Conservation (phyloP, 352 stramenopile species). For the Pythium myriotylum region DNA sequence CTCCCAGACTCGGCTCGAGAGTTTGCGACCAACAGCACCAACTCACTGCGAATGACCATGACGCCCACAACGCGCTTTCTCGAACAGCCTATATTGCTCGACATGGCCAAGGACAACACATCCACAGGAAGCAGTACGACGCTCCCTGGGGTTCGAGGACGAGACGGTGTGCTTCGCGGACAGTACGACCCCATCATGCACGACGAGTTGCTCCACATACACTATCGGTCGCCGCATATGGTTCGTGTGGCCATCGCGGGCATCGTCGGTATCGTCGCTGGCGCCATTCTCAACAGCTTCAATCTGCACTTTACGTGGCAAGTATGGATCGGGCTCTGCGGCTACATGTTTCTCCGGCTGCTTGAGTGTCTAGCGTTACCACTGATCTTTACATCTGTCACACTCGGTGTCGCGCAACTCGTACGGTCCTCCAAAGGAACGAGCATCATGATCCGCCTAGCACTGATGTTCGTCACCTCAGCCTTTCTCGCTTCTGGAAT, state of each 20-base stretch:
- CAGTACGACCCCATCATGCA: constrained; percentile 18
- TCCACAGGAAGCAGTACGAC: constrained; percentile 23
- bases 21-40: not conserved
- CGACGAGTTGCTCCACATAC: constrained; percentile 16
- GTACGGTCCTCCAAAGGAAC: constrained; percentile 50
- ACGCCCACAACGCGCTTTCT: constrained; percentile 55
- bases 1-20: not conserved
- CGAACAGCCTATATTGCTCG: constrained; percentile 51
- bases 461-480: constrained; percentile 35
- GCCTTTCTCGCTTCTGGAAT: constrained; percentile 43
- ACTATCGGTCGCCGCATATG: constrained; percentile 40
- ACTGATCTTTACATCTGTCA: constrained; percentile 65
- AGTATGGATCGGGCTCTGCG: constrained; percentile 41
- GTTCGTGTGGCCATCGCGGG: constrained; percentile 38
- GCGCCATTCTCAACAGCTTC: too few relatives aligned
- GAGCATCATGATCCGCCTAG: constrained; percentile 41
- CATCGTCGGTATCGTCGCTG: constrained; percentile 32
- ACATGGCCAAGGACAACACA: constrained; percentile 35
- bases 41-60: constrained; percentile 43
- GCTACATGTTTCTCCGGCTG: constrained; percentile 33
- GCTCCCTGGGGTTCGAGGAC: constrained; percentile 5
- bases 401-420: constrained; percentile 53
- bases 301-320: too few relatives aligned
- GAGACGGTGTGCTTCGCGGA: constrained; percentile 7
- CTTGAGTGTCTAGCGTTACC: constrained; percentile 56